Evolutionary conservation across 768 basidiomycete species (phyloP), one percentile per base, ranked within the genome.

Genomic region (Gymnopilus junonius): DNA sequence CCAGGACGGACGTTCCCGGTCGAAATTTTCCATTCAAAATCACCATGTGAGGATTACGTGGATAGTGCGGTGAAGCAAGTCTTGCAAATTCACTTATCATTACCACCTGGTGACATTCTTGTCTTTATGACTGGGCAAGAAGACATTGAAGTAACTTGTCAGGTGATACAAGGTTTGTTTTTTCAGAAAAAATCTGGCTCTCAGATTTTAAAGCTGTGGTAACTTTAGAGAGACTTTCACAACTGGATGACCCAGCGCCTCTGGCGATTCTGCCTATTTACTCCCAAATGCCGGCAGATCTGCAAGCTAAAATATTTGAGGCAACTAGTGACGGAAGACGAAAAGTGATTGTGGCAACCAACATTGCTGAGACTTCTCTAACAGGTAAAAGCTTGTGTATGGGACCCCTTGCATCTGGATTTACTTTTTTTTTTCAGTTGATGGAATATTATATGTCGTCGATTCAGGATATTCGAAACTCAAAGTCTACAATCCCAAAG

Each of bases 81-180:
- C 15, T 83, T 99, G 29, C 94, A 97, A 71, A 99, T 99, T 45
- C 97, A 99, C 74, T 82, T 99, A 40, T 95, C 97, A 1, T 84
- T 92, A 17, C 95, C 97, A 21, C 87, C 88, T 0, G 97, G 97
- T 14, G 97, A 99, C 77, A 93, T 99, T 55, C 82, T 99, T 42
- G 95, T 99, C 25, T 99, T 99, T 76, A 99, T 99, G 97, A 99
- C 97, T 27, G 97, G 97, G 37, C 97, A 99, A 78, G 97, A 99
- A 77, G 97, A 99, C 74, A 99, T 99, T 63, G 97, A 99, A 77
- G 85, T 94, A 31, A 99, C 95, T 11, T 99, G 97, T 73, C 92
- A 94, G 71, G 97, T 99, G 32, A 81, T 98, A 20, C 86, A 91
- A 75, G 95, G 95, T 95, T 27, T 25, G 75, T 68, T 54, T 60